Evolutionary conservation across 2,329 filamentous ascomycete species (phyloP).

Genomic region (Sordariomycetes sp.): DNA sequence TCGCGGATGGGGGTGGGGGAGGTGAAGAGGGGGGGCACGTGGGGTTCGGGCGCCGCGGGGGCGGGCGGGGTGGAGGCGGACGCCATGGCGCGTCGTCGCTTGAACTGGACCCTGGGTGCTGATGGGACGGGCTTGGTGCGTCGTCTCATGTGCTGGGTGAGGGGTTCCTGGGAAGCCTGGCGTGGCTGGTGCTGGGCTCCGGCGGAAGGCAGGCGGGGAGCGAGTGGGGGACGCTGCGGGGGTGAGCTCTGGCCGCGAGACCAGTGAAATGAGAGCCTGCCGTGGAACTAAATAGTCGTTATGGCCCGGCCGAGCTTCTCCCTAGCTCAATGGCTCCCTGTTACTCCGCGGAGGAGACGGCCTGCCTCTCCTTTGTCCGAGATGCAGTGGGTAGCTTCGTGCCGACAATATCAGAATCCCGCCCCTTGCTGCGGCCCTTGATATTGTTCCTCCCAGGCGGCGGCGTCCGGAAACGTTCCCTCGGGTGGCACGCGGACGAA

Average conservation of each 20-base stretch:
- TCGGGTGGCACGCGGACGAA: background rate
- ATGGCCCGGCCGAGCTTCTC: background rate
- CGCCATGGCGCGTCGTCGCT: conserved; percentile 2
- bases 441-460: background rate
- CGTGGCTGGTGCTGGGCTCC: background rate
- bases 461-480: background rate
- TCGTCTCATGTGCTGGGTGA: conserved; percentile 1
- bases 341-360: background rate
- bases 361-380: background rate
- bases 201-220: background rate
- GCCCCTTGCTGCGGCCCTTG: background rate
- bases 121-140: background rate
- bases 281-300: background rate
- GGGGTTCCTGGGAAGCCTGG: background rate
- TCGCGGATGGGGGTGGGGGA: conserved; percentile 51
- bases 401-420: background rate
- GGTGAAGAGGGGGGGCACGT: conserved; percentile 43
- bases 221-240: background rate
- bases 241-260: background rate
- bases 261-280: background rate
- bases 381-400: background rate
- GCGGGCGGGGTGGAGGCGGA: background rate
- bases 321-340: background rate
- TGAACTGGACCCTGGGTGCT: conserved; percentile 3
- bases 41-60: background rate